A percentile compares a stretch with the other conserved stretches of the same genome.
phyloP scores from a whole-genome alignment of 2,329 filamentous ascomycete genomes.

The Fusarium kyushuense region DNA sequence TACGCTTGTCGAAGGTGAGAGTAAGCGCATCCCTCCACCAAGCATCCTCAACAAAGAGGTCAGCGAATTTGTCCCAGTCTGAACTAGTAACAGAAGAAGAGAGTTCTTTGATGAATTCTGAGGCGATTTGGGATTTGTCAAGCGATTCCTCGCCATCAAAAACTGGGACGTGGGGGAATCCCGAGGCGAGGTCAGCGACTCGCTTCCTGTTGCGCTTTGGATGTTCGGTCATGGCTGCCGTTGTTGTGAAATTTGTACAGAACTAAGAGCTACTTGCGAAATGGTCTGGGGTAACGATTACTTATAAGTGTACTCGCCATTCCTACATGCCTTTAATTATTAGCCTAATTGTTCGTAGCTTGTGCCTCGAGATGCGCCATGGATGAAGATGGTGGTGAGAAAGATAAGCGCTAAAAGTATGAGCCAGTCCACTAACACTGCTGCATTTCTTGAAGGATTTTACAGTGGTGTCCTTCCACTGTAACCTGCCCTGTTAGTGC shows the following conservation, averaged over 20 bases:
- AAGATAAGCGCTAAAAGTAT: background rate
- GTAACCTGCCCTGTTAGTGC: background rate
- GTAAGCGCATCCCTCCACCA: slow-evolving; percentile 1
- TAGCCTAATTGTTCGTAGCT: background rate
- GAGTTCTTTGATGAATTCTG: background rate
- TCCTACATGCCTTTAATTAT: background rate
- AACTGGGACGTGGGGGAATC: background rate
- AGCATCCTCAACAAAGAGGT: background rate
- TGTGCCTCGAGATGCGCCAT: background rate
- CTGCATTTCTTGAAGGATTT: background rate
- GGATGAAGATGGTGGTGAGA: background rate
- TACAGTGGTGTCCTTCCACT: background rate
- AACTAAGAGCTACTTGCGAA: background rate
- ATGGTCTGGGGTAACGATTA: background rate
- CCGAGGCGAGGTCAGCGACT: background rate
- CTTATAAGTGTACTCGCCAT: background rate
- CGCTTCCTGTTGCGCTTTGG: background rate
- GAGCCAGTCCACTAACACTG: background rate
- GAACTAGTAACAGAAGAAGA: background rate
- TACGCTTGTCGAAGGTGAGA: background rate
- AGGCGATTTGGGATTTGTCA: background rate
- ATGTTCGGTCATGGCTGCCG: background rate
- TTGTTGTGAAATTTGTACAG: too few species aligned
- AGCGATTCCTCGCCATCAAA: background rate
- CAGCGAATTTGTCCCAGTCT: background rate